Evolutionary conservation across 768 basidiomycete species (phyloP), one percentile per base, ranked within the genome.

Genomic region (Lentinula detonsa): DNA sequence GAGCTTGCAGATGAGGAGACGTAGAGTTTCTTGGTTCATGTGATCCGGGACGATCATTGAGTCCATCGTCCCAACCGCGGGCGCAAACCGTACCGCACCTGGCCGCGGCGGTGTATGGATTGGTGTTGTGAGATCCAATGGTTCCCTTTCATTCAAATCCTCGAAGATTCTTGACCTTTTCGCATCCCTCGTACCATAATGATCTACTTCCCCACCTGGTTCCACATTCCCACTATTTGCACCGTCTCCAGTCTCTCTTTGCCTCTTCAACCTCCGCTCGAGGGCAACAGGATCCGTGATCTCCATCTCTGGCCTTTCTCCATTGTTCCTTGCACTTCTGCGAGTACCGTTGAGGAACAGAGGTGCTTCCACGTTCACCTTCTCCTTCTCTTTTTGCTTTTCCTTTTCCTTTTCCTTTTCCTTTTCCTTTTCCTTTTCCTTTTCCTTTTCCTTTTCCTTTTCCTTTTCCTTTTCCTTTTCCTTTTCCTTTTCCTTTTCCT

Each of bases 241-340:
- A 33, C 79, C 79, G 34, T 83, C 83, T 7, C 3, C 33, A 31
- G 81, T 79, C 1, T 84, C 79, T 5, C 91, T 81, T 65, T 85
- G 83, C 63, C 91, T 73, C 77, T 93, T 93, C 67, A 91, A 74
- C 61, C 81, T 76, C 33, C 92, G 81, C 72, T 93, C 92, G 6
- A 94, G 76, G 66, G 84, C 80, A 31, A 85, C 80, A 15, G 88
- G 87, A 67, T 92, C 92, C 2, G 88, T 90, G 60, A 91, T 88
- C 5, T 78, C 65, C 39, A 89, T 73, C 67, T 94, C 91, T 3
- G 85, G 87, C 59, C 84, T 76, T 60, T 82, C 81, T 1, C 92
- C 92, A 67, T 85, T 91, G 59, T 85, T 78, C 45, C 93, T 80
- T 2, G 88, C 85, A 64, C 90, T 92, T 64, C 90, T 77, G 61